Conservation (phyloP, 2,329 filamentous ascomycete species). For the Geosmithia flava region DNA sequence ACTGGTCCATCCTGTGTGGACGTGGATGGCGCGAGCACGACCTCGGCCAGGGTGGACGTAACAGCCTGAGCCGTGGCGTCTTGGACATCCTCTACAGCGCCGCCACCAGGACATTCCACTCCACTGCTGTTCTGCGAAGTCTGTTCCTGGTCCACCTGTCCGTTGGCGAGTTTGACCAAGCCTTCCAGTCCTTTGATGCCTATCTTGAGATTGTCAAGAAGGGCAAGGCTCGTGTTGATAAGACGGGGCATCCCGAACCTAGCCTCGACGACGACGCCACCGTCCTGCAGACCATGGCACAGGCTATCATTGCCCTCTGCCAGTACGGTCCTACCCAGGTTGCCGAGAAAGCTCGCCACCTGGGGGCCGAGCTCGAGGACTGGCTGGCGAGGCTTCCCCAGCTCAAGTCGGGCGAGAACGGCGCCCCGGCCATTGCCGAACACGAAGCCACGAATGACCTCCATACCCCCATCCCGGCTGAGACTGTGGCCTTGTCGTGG, state of each 20-base stretch:
- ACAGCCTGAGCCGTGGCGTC: constrained; percentile 60
- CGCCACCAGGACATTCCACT: constrained; percentile 90
- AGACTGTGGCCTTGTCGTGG: constrained; percentile 59
- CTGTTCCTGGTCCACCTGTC: constrained; percentile 81
- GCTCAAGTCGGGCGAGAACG: constrained; percentile 11
- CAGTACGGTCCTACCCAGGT: constrained; percentile 65
- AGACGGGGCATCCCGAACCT: constrained; percentile 57
- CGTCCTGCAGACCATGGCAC: constrained; percentile 64
- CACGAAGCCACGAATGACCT: constrained; percentile 15
- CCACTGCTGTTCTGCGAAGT: constrained; percentile 73
- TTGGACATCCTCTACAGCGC: constrained; percentile 84
- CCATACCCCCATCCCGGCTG: constrained; percentile 38
- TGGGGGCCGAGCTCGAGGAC: constrained; percentile 60
- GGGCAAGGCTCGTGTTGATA: constrained; percentile 72
- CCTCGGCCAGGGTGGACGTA: constrained; percentile 69
- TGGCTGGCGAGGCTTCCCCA: constrained; percentile 54
- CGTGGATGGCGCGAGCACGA: constrained; percentile 70
- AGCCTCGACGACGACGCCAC: constrained; percentile 69
- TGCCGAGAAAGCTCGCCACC: constrained; percentile 64
- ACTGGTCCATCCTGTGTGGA: constrained; percentile 76
- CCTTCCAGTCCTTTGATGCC: constrained; percentile 81
- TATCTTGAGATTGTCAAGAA: constrained; percentile 82
- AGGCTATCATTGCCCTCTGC: constrained; percentile 71
- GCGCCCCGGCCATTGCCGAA: constrained; percentile 15
- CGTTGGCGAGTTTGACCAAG: constrained; percentile 83